Base-by-base conservation (phyloP, 108 stramenopile genomes). In the Asterionellopsis glacialis region DNA sequence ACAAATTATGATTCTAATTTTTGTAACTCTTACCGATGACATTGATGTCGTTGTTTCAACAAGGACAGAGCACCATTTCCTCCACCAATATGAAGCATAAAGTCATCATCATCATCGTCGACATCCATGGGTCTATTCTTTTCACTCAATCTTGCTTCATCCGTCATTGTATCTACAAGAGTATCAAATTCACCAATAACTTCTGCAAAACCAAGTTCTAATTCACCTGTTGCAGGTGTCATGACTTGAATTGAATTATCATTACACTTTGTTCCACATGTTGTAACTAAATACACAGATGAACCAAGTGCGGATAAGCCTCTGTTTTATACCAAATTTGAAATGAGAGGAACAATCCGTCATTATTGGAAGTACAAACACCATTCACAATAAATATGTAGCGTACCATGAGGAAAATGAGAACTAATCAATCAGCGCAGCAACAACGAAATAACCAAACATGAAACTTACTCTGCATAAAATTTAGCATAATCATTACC, bases 121-220 rank as follows among this genome's bases (percentile, higher is more conserved):
- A 45, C 44, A 38, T 33, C 55, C 5, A 27, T 28, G n/a, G n/a
- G n/a, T n/a, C n/a, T n/a, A 12, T 23, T 22, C 1, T 33, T 33
- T 33, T 33, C 33, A 2, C 2, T 33, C 23, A 44, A 53, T 28
- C 44, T 3, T 28, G 41, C 57, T 74, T 89, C 87, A 52, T 85
- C 82, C 40, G 65, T 58, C 23, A 87, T 49, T 3, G 87, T 92
- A 78, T 92, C 91, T 28, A 92, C 63, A 43, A 92, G 54, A 7
- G 80, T 69, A 69, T 92, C 87, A 62, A 92, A 92, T 26, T 80
- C 56, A 39, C 84, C 87, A 33, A 92, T 40, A 26, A 65, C 51
- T 10, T 55, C 55, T 18, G 81, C 51, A 64, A 92, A 92, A 49
- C 87, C 87, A 42, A 82, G 28, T 38, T 84, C 82, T 3, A 73